Base-by-base conservation (phyloP, 2,329 filamentous ascomycete genomes). In the Diaporthe citriasiana region DNA sequence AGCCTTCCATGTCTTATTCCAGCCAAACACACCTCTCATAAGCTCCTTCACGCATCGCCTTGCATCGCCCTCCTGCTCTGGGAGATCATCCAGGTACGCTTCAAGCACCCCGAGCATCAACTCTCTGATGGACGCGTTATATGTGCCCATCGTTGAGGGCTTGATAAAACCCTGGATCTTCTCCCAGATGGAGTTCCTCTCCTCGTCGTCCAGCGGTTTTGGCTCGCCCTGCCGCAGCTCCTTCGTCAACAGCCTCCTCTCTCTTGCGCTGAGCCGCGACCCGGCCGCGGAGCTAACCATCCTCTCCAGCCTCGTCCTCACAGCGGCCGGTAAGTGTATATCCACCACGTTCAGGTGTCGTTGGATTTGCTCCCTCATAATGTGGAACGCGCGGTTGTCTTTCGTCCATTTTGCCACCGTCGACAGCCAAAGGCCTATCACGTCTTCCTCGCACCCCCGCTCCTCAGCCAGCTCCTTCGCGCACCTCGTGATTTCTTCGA, bases 341-440 rank as follows among this genome's bases (percentile, higher is more conserved):
- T 77, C 76, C 12, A 79, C 73, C 10, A 80, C 73, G 6, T 78
- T 77, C 9, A 80, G 74, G 30, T 80, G 78, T 10, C 78, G 76
- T 50, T 80, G 78, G 33, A 80, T 78, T 56, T 79, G 75, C 68
- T 80, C 79, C 3, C 78, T 74, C 45, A 79, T 51, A 27, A 47
- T 75, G 22, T 80, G 76, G 17, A 78, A 72, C 19, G 75, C 76
- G 27, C 75, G 74, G 25, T 76, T 74, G 70, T 79, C 73, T 4
- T 66, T 72, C 1, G 76, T 71, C 78, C 79, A 80, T 19, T 56
- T 70, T 13, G 55, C 13, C 0, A 80, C 73, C 2, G 75, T 75
- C 4, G 70, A 71, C 2, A 73, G 30, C 78, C 79, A 80, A 22
- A 70, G 42, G 12, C 55, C 25, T 50, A 53, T 9, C 45, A 51